These are phyloP conservation scores for Calonectria hongkongensis DNA, from an alignment of 2,329 filamentous ascomycete genomes.

Conservation along the genomic window DNA sequence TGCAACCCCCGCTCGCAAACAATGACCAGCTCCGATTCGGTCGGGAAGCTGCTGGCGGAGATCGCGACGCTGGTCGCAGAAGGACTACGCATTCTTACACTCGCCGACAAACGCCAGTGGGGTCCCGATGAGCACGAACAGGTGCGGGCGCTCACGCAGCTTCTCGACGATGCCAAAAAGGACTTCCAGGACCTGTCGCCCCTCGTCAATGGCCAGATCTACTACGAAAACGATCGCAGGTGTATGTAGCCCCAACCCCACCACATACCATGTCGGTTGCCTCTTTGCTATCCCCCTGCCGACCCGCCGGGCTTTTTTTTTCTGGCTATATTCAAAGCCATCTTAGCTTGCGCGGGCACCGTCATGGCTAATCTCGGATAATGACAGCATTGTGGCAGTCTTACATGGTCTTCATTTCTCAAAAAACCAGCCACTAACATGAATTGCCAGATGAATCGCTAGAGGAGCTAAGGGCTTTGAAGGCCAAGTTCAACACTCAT, in stretches of 20 bases:
- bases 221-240: conserved; percentile 75
- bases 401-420: neutral
- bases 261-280: conserved; percentile 23
- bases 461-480: conserved; percentile 68
- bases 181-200: conserved; percentile 76
- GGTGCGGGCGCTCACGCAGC: conserved; percentile 71
- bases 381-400: conserved; percentile 11
- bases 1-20: conserved; percentile 46
- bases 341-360: conserved; percentile 4
- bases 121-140: conserved; percentile 76
- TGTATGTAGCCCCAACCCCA: conserved; percentile 61
- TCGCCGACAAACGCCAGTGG: conserved; percentile 76
- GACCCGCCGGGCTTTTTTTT: conserved; percentile 10
- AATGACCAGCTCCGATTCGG: conserved; percentile 68
- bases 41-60: conserved; percentile 75
- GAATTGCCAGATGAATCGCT: conserved; percentile 69
- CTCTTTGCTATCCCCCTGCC: neutral
- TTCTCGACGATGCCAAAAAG: conserved; percentile 75
- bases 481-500: conserved; percentile 68
- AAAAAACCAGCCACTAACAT: conserved; percentile 42
- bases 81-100: conserved; percentile 71
- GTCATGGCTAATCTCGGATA: conserved; percentile 35
- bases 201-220: conserved; percentile 73
- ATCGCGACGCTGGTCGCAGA: conserved; percentile 74
- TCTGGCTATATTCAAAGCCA: conserved; percentile 7